phyloP scores from a whole-genome alignment of 805 yeast genomes.

The Candida bentonensis region DNA sequence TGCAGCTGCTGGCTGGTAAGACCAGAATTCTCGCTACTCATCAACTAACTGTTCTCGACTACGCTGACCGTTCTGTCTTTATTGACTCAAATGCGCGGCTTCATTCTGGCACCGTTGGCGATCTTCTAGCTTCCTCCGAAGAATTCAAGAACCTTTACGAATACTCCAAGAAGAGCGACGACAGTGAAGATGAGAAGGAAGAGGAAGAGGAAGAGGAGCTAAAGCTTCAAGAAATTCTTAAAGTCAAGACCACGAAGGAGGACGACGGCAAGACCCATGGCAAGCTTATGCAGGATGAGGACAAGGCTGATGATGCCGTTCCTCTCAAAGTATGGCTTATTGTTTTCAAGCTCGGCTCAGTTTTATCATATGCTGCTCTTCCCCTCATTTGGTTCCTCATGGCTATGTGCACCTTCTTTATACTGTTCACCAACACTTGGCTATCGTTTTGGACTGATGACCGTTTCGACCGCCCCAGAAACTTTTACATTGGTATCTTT shows the following conservation, averaged over 20 bases:
- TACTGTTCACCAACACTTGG: conserved; percentile 59
- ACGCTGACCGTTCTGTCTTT: conserved; percentile 58
- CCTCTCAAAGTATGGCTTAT: conserved; percentile 31
- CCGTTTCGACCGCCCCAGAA: conserved; percentile 34
- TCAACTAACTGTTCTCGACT: conserved; percentile 55
- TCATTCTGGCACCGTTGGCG: conserved; percentile 45
- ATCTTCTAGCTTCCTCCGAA: conserved; percentile 31
- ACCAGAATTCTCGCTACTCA: conserved; percentile 77
- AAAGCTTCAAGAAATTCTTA: conserved; percentile 14
- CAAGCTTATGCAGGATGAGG: conserved; percentile 18
- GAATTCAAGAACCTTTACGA: conserved; percentile 36
- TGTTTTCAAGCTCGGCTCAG: conserved; percentile 39
- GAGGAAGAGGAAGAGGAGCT: conserved; percentile 14
- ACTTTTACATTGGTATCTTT: conserved; percentile 56
- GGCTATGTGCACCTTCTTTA: conserved; percentile 31
- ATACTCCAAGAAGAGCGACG: conserved; percentile 29
- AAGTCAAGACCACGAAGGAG: conserved; percentile 2
- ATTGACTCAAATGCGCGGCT: conserved; percentile 46
- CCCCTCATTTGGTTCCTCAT: conserved; percentile 16
- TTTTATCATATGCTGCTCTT: conserved; percentile 22
- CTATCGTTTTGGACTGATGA: conserved; percentile 65
- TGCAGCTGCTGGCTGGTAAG: conserved; percentile 39
- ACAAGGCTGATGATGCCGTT: conserved; percentile 17
- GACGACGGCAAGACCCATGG: conserved; percentile 10
- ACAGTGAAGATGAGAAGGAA: conserved; percentile 20